Percentiles rank a stretch among this genome's conserved stretches.
Conservation (phyloP, 495 filamentous ascomycete species). For the Aspergillus bridgeri region DNA sequence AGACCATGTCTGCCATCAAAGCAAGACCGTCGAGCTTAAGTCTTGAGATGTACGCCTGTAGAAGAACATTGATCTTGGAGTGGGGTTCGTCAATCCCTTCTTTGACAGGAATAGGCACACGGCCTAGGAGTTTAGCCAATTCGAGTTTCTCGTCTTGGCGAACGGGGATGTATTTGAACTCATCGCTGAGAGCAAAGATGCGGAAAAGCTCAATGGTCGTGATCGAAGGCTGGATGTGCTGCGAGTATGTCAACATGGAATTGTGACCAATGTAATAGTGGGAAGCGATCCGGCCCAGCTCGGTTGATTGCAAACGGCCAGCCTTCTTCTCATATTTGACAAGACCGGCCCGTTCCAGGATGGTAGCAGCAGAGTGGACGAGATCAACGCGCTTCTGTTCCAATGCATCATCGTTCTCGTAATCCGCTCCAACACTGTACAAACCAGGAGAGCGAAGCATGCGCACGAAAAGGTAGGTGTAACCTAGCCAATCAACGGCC, state of each 20-base stretch:
- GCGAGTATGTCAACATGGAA: constrained; percentile 96
- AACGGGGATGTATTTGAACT: constrained; percentile 99
- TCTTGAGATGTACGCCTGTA: constrained; percentile 95
- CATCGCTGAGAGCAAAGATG: constrained; percentile 93
- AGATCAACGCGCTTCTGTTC: constrained; percentile 97
- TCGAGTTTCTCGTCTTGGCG: constrained; percentile 97
- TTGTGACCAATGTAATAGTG: constrained; percentile 98
- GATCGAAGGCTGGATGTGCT: constrained; percentile 88
- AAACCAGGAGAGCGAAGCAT: constrained; percentile 96
- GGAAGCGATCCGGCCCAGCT: constrained; percentile 90
- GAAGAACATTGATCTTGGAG: constrained; percentile 97
- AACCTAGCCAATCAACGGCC: constrained; percentile 96
- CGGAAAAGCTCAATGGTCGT: constrained; percentile 93
- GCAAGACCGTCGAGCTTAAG: constrained; percentile 92
- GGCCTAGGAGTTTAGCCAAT: constrained; percentile 81
- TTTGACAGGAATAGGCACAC: constrained; percentile 94
- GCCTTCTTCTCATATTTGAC: constrained; percentile 95
- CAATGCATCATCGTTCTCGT: constrained; percentile 83
- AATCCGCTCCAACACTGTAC: constrained; percentile 94
- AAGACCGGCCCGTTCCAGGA: constrained; percentile 82
- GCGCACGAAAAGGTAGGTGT: constrained; percentile 96
- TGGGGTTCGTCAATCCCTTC: constrained; percentile 96
- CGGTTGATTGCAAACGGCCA: constrained; percentile 84
- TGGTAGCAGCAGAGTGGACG: constrained; percentile 85
- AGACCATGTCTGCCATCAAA: constrained; percentile 97